Evolutionary conservation across 805 yeast genomes (phyloP).

Genomic region (Candida orba): DNA sequence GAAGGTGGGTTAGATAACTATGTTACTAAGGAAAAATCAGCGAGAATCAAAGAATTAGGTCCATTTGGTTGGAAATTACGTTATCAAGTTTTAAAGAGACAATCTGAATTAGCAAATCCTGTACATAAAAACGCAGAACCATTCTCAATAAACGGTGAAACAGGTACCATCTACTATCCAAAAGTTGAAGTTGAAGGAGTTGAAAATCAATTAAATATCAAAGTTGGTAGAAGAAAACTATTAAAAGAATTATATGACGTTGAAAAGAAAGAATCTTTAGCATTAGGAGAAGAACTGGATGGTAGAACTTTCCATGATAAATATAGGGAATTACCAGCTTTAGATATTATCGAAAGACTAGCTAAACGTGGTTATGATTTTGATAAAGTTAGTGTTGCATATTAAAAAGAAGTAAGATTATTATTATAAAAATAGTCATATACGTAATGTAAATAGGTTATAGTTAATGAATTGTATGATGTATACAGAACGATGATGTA

Average conservation of each 20-base stretch:
- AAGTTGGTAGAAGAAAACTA: slow-evolving; percentile 60
- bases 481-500: not conserved
- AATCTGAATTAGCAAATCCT: slow-evolving; percentile 34
- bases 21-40: slow-evolving; percentile 77
- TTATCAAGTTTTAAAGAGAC: slow-evolving; percentile 54
- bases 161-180: slow-evolving; percentile 41
- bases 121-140: slow-evolving; percentile 31
- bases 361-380: slow-evolving; percentile 32
- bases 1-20: slow-evolving; percentile 96
- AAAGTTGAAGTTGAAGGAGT: slow-evolving; percentile 32
- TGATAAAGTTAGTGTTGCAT: slow-evolving; percentile 19
- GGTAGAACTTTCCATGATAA: slow-evolving; percentile 39
- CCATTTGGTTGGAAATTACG: slow-evolving; percentile 88
- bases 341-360: slow-evolving; percentile 43
- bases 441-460: slow-evolving; percentile 7
- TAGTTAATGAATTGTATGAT: slow-evolving; percentile 10
- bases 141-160: slow-evolving; percentile 27
- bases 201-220: slow-evolving; percentile 35
- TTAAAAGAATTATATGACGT: slow-evolving; percentile 46
- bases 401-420: not conserved
- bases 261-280: slow-evolving; percentile 36
- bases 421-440: not conserved
- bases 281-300: slow-evolving; percentile 36
- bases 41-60: slow-evolving; percentile 88
- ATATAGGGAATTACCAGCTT: slow-evolving; percentile 36